Percentiles rank a stretch among this genome's conserved stretches.
Conservation (phyloP, 805 yeast genomes). For the Priceomyces medius region DNA sequence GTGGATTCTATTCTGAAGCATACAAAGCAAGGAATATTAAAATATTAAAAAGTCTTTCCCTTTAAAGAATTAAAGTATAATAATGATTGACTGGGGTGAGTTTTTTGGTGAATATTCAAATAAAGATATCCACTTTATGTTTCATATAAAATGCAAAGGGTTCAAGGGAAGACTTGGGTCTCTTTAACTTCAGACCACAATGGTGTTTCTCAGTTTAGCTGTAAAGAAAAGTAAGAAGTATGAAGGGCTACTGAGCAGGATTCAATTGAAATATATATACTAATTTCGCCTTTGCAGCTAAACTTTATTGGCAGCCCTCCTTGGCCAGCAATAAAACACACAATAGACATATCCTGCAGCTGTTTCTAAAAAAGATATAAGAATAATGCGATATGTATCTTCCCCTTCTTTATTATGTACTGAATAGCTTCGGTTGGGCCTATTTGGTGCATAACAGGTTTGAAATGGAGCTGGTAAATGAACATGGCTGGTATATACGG, state of each 20-base stretch:
- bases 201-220: background rate
- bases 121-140: conserved; percentile 8
- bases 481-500: background rate
- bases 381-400: too few species aligned
- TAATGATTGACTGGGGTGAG: conserved; percentile 12
- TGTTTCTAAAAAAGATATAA: too few species aligned
- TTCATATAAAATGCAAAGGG: background rate
- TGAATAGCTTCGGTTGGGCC: background rate
- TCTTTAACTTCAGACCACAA: background rate
- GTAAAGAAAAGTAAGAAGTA: too few species aligned
- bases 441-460: background rate
- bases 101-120: conserved; percentile 8
- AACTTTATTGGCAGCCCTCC: background rate
- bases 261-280: background rate
- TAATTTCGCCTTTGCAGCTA: background rate
- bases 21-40: background rate
- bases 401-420: too few species aligned
- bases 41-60: background rate
- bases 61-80: conserved; percentile 5
- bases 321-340: too few species aligned
- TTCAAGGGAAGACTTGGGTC: conserved; percentile 3
- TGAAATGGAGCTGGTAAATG: background rate
- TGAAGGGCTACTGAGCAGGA: too few species aligned
- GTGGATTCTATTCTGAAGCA: background rate
- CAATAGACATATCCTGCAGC: too few species aligned